These are phyloP conservation scores for Ammopiptanthus mongolicus DNA, from an alignment of 306 rosid species.

Conservation along the genomic window DNA sequence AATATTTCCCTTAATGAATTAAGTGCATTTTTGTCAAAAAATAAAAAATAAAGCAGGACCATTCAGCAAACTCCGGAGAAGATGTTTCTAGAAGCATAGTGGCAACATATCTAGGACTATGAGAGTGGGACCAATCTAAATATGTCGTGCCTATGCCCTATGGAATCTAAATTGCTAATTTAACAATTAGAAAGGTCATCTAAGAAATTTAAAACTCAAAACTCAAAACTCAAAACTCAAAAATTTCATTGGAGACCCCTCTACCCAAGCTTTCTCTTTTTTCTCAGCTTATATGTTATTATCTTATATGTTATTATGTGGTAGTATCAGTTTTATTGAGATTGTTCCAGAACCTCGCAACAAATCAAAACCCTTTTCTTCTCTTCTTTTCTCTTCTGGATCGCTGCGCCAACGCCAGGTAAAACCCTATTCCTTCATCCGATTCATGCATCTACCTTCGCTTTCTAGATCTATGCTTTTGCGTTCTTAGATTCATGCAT, in stretches of 20 bases:
- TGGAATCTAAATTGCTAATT: not conserved
- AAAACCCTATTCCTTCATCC: not conserved
- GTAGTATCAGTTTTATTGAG: not conserved
- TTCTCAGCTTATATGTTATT: not conserved
- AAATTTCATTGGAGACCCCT: constrained; percentile 26
- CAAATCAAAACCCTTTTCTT: not conserved
- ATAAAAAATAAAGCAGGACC: not conserved
- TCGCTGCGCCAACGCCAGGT: not conserved
- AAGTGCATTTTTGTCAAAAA: no score
- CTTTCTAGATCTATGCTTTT: constrained; percentile 39
- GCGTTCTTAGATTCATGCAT: constrained; percentile 14
- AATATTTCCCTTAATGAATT: no score
- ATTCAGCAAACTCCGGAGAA: not conserved
- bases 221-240: no score
- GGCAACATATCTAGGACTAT: not conserved
- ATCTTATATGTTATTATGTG: not conserved
- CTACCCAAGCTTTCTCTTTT: not conserved
- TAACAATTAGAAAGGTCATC: not conserved
- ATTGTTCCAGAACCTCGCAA: constrained; percentile 17
- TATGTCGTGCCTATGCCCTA: no score
- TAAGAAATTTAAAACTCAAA: not conserved
- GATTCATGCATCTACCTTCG: not conserved
- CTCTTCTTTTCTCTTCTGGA: constrained; percentile 3
- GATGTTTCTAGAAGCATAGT: constrained; percentile 51
- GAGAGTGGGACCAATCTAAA: not conserved